phyloP scores from a whole-genome alignment of 768 basidiomycete genomes.

The Tephrocybe sp. region DNA sequence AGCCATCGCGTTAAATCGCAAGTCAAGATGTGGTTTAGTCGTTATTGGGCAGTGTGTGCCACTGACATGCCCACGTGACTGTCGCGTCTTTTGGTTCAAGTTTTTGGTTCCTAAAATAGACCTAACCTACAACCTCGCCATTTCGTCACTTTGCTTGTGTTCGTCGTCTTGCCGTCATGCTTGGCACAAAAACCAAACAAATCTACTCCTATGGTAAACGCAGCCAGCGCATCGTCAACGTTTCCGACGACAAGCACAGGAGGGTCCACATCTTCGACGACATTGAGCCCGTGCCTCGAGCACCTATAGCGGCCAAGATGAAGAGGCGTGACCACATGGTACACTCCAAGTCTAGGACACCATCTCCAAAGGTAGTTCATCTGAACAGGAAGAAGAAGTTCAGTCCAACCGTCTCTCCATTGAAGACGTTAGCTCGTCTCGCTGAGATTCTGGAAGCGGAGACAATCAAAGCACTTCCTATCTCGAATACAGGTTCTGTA shows the following conservation, averaged over 20 bases:
- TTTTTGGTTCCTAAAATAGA: constrained; percentile 21
- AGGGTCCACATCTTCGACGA: constrained; percentile 42
- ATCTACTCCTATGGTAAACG: constrained; percentile 67
- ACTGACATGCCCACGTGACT: constrained; percentile 27
- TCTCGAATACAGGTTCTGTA: constrained; percentile 18
- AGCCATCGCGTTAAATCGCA: constrained; percentile 53
- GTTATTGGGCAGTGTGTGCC: constrained; percentile 6
- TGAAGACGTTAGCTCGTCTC: constrained; percentile 27
- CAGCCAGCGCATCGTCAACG: constrained; percentile 57
- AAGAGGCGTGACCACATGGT: constrained; percentile 43
- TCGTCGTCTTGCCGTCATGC: constrained; percentile 38
- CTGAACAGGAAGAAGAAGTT: constrained; percentile 39
- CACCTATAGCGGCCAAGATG: constrained; percentile 43
- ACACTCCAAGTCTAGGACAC: constrained; percentile 30
- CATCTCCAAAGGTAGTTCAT: constrained; percentile 39
- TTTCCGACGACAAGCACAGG: constrained; percentile 32
- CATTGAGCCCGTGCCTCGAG: constrained; percentile 37
- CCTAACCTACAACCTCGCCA: neutral
- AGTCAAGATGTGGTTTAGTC: neutral
- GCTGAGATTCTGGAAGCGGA: constrained; percentile 31
- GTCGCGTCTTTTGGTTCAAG: constrained; percentile 20
- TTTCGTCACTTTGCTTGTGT: constrained; percentile 15
- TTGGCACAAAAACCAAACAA: constrained; percentile 62
- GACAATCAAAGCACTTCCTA: constrained; percentile 2
- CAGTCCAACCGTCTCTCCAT: constrained; percentile 34